Evolutionary conservation across 2,329 filamentous ascomycete genomes (phyloP).

Genomic region (Venturia effusa): DNA sequence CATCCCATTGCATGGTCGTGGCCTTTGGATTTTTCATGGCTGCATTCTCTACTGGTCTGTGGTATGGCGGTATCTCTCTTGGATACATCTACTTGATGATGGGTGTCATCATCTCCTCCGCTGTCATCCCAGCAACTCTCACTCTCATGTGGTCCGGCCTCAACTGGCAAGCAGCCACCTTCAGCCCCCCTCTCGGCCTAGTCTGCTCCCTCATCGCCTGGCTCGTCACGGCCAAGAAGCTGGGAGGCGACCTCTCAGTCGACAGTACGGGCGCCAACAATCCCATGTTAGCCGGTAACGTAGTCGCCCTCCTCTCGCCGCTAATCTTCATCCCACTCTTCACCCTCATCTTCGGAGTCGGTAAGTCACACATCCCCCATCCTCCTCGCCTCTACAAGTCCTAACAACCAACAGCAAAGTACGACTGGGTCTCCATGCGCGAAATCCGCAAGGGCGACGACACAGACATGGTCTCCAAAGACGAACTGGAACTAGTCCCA

Average conservation of each 20-base stretch:
- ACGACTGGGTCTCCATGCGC: slow-evolving; percentile 29
- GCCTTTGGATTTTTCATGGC: slow-evolving; percentile 5
- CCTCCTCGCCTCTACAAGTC: slow-evolving; percentile 16
- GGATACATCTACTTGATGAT: slow-evolving; percentile 31
- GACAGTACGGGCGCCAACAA: slow-evolving; percentile 28
- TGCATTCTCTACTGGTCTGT: slow-evolving; percentile 8
- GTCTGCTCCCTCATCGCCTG: slow-evolving; percentile 27
- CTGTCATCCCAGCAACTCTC: slow-evolving; percentile 29
- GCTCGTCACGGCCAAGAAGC: slow-evolving; percentile 24
- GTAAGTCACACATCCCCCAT: neutral
- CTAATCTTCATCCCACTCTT: slow-evolving; percentile 22
- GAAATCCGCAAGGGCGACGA: slow-evolving; percentile 18
- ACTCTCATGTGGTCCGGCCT: slow-evolving; percentile 28
- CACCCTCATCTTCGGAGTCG: slow-evolving; percentile 20
- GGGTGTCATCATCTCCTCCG: slow-evolving; percentile 32
- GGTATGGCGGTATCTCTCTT: slow-evolving; percentile 26
- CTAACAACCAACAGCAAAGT: slow-evolving; percentile 17
- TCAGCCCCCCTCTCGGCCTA: slow-evolving; percentile 23
- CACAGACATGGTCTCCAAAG: neutral
- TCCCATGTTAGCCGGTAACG: slow-evolving; percentile 29
- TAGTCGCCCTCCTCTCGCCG: slow-evolving; percentile 25
- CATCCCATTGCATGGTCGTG: slow-evolving; percentile 30
- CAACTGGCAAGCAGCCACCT: slow-evolving; percentile 22
- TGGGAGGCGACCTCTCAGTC: slow-evolving; percentile 29
- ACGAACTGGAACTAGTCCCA: neutral